Evolutionary conservation across 2,329 filamentous ascomycete genomes (phyloP).

Genomic region (Xylaria sp.): DNA sequence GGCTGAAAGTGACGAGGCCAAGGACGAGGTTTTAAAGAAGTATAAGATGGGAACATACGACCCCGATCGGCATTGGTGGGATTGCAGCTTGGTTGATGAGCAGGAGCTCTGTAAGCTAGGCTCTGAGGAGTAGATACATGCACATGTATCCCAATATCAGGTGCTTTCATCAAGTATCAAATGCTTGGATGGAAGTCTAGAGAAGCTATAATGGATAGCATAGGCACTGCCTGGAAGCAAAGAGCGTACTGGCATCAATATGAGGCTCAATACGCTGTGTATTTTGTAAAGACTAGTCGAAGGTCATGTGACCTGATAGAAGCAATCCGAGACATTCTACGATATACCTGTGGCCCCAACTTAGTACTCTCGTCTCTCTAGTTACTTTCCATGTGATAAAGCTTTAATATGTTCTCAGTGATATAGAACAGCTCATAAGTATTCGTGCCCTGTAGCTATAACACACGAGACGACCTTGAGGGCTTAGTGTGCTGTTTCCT

Average conservation of each 20-base stretch:
- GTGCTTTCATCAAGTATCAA: not conserved
- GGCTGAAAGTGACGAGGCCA: too few relatives aligned
- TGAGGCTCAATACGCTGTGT: too few relatives aligned
- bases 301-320: too few relatives aligned
- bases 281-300: too few relatives aligned
- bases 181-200: not conserved
- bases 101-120: conserved; percentile 6
- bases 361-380: not conserved
- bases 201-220: too few relatives aligned
- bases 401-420: not conserved
- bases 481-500: not conserved
- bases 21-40: too few relatives aligned
- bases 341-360: not conserved
- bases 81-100: conserved; percentile 7
- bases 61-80: not conserved
- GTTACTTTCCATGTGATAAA: not conserved
- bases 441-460: not conserved
- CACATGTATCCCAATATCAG: not conserved
- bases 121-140: not conserved
- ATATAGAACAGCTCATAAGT: not conserved
- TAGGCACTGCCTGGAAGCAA: too few relatives aligned
- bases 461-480: not conserved
- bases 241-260: too few relatives aligned
- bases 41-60: too few relatives aligned
- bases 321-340: not conserved